Evolutionary conservation across 345 rosid species (phyloP).

Genomic region (Syzygium oleosum): DNA sequence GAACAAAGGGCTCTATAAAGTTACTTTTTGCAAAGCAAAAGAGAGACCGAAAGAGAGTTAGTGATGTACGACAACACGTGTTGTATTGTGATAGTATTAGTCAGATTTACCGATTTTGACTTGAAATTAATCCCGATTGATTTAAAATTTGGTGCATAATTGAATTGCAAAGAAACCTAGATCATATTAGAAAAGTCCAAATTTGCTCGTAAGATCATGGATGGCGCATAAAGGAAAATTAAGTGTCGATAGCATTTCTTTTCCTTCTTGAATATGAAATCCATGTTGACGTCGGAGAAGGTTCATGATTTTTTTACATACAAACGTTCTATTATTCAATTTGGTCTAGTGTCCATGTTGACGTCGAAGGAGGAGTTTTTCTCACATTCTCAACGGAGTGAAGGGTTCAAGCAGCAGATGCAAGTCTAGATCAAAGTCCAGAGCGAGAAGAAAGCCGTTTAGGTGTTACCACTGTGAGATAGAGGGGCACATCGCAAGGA

Average conservation of each 20-base stretch:
- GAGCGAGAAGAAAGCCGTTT: too few species aligned
- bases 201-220: neutral
- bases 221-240: neutral
- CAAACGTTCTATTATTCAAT: neutral
- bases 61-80: neutral
- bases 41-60: neutral
- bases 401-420: too few species aligned
- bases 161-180: neutral
- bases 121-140: neutral
- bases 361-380: too few species aligned
- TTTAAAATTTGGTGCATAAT: neutral
- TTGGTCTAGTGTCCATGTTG: too few species aligned
- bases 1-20: neutral
- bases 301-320: neutral
- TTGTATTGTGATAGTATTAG: neutral
- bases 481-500: too few species aligned
- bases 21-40: neutral
- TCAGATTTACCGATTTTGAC: neutral
- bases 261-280: neutral
- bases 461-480: too few species aligned
- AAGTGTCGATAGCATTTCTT: neutral
- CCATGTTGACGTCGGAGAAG: neutral
- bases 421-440: too few species aligned
- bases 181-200: neutral
- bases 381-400: too few species aligned